Percentiles rank a stretch among this genome's conserved stretches.
phyloP scores from a whole-genome alignment of 768 basidiomycete species.

The Pisolithus tinctorius region DNA sequence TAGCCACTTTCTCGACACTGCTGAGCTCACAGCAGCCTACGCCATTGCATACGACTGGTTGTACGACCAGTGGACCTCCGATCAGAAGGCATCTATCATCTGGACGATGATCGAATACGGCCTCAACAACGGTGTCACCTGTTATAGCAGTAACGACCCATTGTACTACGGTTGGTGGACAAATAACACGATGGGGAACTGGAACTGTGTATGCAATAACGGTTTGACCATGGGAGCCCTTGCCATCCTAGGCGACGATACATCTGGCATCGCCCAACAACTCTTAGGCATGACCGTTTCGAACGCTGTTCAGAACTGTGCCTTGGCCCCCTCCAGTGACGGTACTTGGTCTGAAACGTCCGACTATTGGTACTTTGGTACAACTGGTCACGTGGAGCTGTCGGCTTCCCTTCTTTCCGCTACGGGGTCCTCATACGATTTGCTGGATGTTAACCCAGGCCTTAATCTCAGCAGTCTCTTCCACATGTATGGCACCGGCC shows the following conservation, averaged over 20 bases:
- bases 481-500: conserved; percentile 85
- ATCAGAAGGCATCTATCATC: conserved; percentile 65
- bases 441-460: conserved; percentile 65
- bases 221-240: conserved; percentile 87
- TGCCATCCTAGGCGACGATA: conserved; percentile 82
- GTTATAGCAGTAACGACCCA: conserved; percentile 36
- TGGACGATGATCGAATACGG: conserved; percentile 73
- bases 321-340: conserved; percentile 51
- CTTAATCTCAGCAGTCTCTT: conserved; percentile 68
- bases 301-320: conserved; percentile 78
- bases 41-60: conserved; percentile 97
- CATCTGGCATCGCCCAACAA: conserved; percentile 59
- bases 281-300: conserved; percentile 63
- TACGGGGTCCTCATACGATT: conserved; percentile 74
- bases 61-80: conserved; percentile 71
- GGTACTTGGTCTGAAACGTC: conserved; percentile 93
- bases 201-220: conserved; percentile 96
- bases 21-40: conserved; percentile 85
- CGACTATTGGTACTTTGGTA: conserved; percentile 96
- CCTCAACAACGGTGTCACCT: conserved; percentile 55
- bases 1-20: conserved; percentile 84
- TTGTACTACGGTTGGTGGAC: conserved; percentile 71
- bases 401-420: conserved; percentile 74
- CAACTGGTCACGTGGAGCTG: conserved; percentile 88
- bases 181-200: conserved; percentile 72